Base-by-base conservation (phyloP, 2,329 filamentous ascomycete species). In the Trichophaea hybrida region DNA sequence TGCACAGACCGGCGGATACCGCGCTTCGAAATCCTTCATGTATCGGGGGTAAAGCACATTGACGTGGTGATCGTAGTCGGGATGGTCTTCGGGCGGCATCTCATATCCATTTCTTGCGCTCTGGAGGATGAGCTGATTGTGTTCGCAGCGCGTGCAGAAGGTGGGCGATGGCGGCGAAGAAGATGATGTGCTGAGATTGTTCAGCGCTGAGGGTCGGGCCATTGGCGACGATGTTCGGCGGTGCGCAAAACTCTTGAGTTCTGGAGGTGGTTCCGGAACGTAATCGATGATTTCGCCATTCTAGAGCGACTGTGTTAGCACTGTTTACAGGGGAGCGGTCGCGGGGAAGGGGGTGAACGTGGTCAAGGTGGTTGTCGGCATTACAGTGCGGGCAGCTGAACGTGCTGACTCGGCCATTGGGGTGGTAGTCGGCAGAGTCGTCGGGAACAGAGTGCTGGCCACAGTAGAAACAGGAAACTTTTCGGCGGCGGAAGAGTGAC, bases 281-380 rank as follows among this genome's bases (percentile, higher is more conserved):
- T 90, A 88, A 72, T 98, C 91, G 59, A 87, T 85, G 65, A 97
- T 93, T 55, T 94, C 83, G 69, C 91, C 91, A 71, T 88, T 81
- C 86, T 8, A 46, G 24, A 33, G 62, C 24, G 54, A 52, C 52
- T 44, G 64, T n/a, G 40, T 59, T 15, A 64, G 53, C 24, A 12
- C 34, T 35, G 48, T 61, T 62, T 34, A 13, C 31, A 50, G 43
- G 37, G 10, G 13, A 38, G 58, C 60, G 35, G 13, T 17, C 38
- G 33, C 61, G 40, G 31, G 43, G 15, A 52, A 53, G 58, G 43
- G 37, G 38, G 70, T 75, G 61, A 74, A 93, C 89, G 75, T 91
- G 78, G 71, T 98, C 93, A 35, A 96, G 76, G 74, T 88, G 86
- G 72, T 97, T 98, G 61, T 84, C 82, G 15, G 90, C 86, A 68